phyloP scores from a whole-genome alignment of 306 rosid genomes.

The Canavalia ensiformis region DNA sequence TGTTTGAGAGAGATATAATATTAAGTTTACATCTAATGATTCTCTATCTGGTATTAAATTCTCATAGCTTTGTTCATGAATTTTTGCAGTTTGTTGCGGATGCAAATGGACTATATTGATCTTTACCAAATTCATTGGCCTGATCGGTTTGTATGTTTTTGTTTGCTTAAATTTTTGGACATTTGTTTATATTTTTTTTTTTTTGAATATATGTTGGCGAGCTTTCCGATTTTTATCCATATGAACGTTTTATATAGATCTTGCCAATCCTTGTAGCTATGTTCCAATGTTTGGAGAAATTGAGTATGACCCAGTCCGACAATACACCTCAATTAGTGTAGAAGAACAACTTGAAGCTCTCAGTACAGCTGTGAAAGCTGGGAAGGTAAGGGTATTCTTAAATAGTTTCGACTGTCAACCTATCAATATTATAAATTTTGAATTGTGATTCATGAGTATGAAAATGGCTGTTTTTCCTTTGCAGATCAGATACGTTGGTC shows the following conservation, averaged over 20 bases:
- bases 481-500: slow-evolving; percentile 87
- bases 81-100: slow-evolving; percentile 73
- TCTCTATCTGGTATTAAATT: slow-evolving; percentile 9
- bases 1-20: slow-evolving; percentile 14
- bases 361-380: slow-evolving; percentile 69
- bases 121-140: slow-evolving; percentile 98
- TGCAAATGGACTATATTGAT: slow-evolving; percentile 88
- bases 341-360: slow-evolving; percentile 86
- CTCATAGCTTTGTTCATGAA: slow-evolving; percentile 41
- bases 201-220: not conserved
- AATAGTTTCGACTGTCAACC: slow-evolving; percentile 29
- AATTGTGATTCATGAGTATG: slow-evolving; percentile 9
- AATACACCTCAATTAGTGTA: slow-evolving; percentile 68
- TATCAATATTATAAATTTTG: slow-evolving; percentile 12
- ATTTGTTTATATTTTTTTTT: slow-evolving; percentile 32
- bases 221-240: not conserved
- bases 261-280: slow-evolving; percentile 60
- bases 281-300: slow-evolving; percentile 96
- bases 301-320: slow-evolving; percentile 76
- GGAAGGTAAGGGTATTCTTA: slow-evolving; percentile 65
- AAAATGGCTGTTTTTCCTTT: slow-evolving; percentile 41
- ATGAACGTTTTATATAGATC: not conserved
- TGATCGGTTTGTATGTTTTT: slow-evolving; percentile 88
- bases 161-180: slow-evolving; percentile 20
- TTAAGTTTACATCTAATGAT: slow-evolving; percentile 11